Evolutionary conservation across 768 basidiomycete genomes (phyloP).

Genomic region (Tulasnella sp.): DNA sequence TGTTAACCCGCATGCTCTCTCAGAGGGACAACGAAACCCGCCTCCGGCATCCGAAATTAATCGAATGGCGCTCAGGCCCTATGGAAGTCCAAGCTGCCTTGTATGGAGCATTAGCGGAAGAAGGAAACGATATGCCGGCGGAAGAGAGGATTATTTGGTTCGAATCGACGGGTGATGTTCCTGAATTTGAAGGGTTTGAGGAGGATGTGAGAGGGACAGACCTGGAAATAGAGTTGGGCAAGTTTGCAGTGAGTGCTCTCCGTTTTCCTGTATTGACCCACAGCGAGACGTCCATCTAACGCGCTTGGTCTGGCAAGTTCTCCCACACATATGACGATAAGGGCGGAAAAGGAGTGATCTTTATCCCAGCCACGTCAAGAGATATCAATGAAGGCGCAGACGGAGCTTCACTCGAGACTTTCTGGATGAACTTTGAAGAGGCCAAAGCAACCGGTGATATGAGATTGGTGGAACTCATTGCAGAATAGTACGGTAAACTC

Average conservation of each 20-base stretch:
- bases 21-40: not conserved
- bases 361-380: slow-evolving; percentile 7
- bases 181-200: slow-evolving; percentile 11
- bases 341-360: slow-evolving; percentile 13
- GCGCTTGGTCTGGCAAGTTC: not conserved
- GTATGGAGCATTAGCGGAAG: slow-evolving; percentile 13
- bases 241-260: slow-evolving; percentile 9
- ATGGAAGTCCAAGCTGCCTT: slow-evolving; percentile 16
- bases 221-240: slow-evolving; percentile 9
- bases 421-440: slow-evolving; percentile 19
- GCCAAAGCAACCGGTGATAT: not conserved
- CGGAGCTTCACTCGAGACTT: slow-evolving; percentile 17
- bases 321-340: slow-evolving; percentile 12
- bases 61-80: slow-evolving; percentile 12
- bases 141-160: slow-evolving; percentile 10
- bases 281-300: not conserved
- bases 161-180: not conserved
- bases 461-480: not conserved
- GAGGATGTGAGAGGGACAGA: slow-evolving; percentile 3
- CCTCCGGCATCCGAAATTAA: not conserved
- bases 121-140: slow-evolving; percentile 8
- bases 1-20: not conserved
- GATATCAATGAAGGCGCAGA: slow-evolving; percentile 14
- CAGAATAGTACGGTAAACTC: not conserved
- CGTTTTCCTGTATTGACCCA: too few species aligned